Evolutionary conservation across 441 rosid genomes (phyloP).

Genomic region (Gossypium laxum): DNA sequence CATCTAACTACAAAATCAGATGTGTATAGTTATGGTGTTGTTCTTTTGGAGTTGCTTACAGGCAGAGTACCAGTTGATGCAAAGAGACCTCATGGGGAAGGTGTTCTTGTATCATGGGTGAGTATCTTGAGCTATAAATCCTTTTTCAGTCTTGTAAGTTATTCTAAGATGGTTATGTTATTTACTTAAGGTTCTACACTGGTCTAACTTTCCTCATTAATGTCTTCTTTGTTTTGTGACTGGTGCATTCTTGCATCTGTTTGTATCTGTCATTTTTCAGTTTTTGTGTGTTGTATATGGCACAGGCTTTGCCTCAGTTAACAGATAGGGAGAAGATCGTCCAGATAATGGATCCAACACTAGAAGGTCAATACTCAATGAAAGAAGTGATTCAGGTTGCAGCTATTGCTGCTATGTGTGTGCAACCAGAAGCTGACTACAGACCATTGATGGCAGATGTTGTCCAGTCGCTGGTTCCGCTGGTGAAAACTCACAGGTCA

Average conservation of each 20-base stretch:
- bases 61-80: conserved; percentile 65
- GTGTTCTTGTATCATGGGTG: conserved; percentile 61
- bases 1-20: conserved; percentile 68
- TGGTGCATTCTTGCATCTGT: background rate
- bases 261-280: background rate
- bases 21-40: conserved; percentile 66
- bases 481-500: conserved; percentile 53
- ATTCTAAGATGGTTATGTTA: background rate
- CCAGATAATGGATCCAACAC: conserved; percentile 76
- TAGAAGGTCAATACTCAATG: conserved; percentile 69
- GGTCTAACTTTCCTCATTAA: background rate
- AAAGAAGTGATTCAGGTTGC: conserved; percentile 91
- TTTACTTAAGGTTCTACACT: background rate
- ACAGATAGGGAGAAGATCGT: conserved; percentile 73
- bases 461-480: conserved; percentile 73
- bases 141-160: background rate
- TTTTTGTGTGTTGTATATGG: conserved; percentile 2
- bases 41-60: conserved; percentile 58
- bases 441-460: conserved; percentile 92
- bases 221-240: background rate
- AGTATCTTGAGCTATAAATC: conserved; percentile 3
- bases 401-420: conserved; percentile 96
- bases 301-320: conserved; percentile 63
- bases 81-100: conserved; percentile 56
- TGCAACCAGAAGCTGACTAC: conserved; percentile 81